Conservation (phyloP, 2,329 filamentous ascomycete genomes). For the Xylaria polymorpha region DNA sequence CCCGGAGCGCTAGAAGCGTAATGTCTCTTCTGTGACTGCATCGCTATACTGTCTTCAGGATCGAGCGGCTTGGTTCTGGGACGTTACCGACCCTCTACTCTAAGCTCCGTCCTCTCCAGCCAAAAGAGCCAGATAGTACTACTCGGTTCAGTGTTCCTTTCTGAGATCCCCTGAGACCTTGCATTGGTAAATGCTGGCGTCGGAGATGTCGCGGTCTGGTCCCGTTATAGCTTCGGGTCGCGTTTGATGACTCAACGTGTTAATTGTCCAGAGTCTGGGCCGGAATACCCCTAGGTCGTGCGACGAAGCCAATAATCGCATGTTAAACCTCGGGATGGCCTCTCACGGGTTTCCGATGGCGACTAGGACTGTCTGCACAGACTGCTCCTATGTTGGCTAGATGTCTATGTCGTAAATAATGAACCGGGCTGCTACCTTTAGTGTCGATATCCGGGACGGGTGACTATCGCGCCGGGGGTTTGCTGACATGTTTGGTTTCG, state of each 20-base stretch:
- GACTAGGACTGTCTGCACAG: not conserved
- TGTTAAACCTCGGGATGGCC: not conserved
- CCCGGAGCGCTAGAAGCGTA: not conserved
- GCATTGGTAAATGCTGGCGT: not conserved
- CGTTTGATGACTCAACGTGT: no score
- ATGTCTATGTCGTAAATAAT: constrained; percentile 5
- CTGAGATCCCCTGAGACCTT: not conserved
- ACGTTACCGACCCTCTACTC: not conserved
- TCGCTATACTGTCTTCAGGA: not conserved
- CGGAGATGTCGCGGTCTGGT: no score
- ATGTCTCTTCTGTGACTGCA: not conserved
- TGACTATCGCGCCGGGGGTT: not conserved
- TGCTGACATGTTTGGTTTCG: not conserved
- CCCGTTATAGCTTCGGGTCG: not conserved
- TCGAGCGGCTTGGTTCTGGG: constrained; percentile 2
- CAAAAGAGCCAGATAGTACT: not conserved
- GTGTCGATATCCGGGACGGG: not conserved
- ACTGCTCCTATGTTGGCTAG: not conserved
- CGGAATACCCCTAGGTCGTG: not conserved
- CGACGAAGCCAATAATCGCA: not conserved
- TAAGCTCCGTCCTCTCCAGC: not conserved
- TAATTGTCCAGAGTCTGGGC: not conserved
- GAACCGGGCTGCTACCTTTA: not conserved
- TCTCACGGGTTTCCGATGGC: not conserved
- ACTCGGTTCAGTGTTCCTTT: not conserved